Evolutionary conservation across 192 early-diverging fungal species (phyloP).

Genomic region (Linnemannia zychae): DNA sequence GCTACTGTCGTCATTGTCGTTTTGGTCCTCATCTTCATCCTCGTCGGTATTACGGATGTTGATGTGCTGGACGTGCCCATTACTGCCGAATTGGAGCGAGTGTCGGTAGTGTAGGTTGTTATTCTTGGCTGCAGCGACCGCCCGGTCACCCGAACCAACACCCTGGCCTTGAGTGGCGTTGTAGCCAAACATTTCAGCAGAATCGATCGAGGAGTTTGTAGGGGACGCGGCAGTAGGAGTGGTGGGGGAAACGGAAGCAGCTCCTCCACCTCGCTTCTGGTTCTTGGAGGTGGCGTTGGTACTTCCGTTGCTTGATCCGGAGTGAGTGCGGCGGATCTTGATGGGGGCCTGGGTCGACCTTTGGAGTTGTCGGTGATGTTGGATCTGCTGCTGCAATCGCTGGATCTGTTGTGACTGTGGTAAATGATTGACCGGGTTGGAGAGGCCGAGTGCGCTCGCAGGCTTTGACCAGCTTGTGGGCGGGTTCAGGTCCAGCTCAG

Average conservation of each 20-base stretch:
- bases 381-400: constrained; percentile 41
- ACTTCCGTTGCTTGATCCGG: background rate
- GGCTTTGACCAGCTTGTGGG: constrained; percentile 46
- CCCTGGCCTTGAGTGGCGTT: background rate
- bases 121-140: background rate
- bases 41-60: constrained; percentile 32
- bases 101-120: background rate
- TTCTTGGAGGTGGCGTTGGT: background rate
- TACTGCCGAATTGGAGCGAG: background rate
- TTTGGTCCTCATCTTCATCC: constrained; percentile 11
- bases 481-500: constrained; percentile 44
- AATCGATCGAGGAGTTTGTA: constrained; percentile 1
- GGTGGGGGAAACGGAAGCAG: background rate
- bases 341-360: background rate
- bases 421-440: constrained; percentile 38
- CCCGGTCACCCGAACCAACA: background rate
- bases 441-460: constrained; percentile 39
- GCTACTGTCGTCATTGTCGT: constrained; percentile 19
- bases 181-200: background rate
- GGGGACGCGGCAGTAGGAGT: background rate
- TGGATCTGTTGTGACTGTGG: constrained; percentile 45
- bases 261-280: background rate
- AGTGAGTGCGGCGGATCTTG: background rate
- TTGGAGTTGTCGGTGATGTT: constrained; percentile 42
- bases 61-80: constrained; percentile 35